These are phyloP conservation scores for Aristolochia fimbriata DNA, from an alignment of 164 flowering plant species.

Conservation along the genomic window DNA sequence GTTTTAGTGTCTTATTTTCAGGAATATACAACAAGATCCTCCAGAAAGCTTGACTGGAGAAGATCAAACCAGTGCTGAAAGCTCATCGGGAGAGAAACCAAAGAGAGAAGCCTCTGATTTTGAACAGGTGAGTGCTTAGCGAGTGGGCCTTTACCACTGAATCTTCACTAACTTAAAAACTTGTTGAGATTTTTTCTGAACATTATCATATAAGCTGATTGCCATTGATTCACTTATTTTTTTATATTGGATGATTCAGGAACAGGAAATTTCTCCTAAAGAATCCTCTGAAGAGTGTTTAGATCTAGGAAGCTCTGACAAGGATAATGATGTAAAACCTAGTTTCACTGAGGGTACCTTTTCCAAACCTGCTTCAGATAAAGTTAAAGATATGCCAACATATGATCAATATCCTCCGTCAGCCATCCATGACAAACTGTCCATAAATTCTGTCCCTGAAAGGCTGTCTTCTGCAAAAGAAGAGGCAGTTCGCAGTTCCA, in stretches of 20 bases:
- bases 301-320: constrained; percentile 22
- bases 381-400: constrained; percentile 28
- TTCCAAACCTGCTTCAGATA: constrained; percentile 10
- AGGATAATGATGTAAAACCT: constrained; percentile 23
- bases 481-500: constrained; percentile 17
- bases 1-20: constrained; percentile 16
- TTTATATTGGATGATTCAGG: constrained; percentile 4
- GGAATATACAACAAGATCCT: constrained; percentile 52
- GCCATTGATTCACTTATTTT: not conserved
- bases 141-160: not conserved
- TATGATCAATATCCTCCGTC: constrained; percentile 64
- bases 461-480: constrained; percentile 21
- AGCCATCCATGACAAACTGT: constrained; percentile 44
- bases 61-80: constrained; percentile 37
- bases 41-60: constrained; percentile 45
- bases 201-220: not conserved
- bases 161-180: not conserved
- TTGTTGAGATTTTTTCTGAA: not conserved
- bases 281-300: constrained; percentile 26
- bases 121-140: constrained; percentile 27
- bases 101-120: constrained; percentile 27
- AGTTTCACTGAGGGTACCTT: constrained; percentile 23
- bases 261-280: constrained; percentile 37
- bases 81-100: constrained; percentile 37
- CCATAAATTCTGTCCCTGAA: constrained; percentile 25